Evolutionary conservation across 179 eudicot genomes (phyloP).

Genomic region (Kewa caespitosa): DNA sequence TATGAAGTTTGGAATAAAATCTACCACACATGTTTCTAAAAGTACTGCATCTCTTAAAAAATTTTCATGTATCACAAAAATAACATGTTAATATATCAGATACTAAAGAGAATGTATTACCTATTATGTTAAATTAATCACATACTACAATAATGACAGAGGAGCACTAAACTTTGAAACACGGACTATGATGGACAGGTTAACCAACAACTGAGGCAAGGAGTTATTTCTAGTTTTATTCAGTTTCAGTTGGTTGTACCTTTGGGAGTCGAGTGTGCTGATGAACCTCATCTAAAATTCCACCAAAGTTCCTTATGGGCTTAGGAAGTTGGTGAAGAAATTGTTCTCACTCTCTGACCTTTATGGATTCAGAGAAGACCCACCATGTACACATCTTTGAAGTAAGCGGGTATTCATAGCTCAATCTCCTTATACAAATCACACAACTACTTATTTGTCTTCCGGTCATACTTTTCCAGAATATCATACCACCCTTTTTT

Average conservation of each 20-base stretch:
- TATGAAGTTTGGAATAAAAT: no score
- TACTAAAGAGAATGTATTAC: no score
- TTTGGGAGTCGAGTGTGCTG: not conserved
- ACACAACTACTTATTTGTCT: not conserved
- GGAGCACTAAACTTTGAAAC: no score
- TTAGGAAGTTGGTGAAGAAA: not conserved
- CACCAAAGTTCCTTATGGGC: not conserved
- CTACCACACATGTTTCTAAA: no score
- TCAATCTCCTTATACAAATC: not conserved
- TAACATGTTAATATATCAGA: no score
- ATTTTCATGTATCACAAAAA: no score
- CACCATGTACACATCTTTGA: not conserved
- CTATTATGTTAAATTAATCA: no score
- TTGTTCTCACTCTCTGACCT: constrained; percentile 15
- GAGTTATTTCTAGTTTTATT: not conserved
- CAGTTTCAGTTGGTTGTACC: not conserved
- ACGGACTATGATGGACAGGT: not conserved
- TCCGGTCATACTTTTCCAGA: not conserved
- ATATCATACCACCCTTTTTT: not conserved
- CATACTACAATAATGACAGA: no score
- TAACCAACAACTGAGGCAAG: no score
- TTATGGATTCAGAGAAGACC: not conserved
- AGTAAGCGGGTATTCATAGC: not conserved
- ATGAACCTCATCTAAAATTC: constrained; percentile 9
- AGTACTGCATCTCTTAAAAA: no score